A percentile compares a stretch with the other conserved stretches of the same genome.
Evolutionary conservation across 2,329 filamentous ascomycete species (phyloP).

Genomic region (Teratosphaeria viscida): DNA sequence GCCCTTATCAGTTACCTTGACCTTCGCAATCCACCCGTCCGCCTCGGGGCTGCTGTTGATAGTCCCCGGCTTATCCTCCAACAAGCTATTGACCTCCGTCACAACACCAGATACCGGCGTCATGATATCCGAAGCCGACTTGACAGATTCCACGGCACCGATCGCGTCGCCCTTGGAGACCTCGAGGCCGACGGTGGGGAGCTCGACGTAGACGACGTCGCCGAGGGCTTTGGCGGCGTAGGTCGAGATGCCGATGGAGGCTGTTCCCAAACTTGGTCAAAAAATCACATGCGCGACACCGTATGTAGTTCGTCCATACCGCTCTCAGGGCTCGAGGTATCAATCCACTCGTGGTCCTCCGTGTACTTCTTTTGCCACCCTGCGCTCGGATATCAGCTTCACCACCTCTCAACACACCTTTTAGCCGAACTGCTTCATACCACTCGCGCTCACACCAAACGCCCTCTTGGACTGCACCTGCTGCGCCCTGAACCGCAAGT

Average conservation of each 20-base stretch:
- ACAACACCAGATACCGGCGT: constrained; percentile 73
- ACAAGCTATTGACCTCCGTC: constrained; percentile 57
- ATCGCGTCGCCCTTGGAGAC: constrained; percentile 71
- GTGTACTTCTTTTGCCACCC: constrained; percentile 75
- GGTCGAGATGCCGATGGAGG: constrained; percentile 70
- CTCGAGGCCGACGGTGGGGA: constrained; percentile 61
- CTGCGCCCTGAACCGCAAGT: constrained; percentile 15
- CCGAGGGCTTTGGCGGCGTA: constrained; percentile 89
- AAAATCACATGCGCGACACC: not conserved
- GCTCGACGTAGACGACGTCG: constrained; percentile 95
- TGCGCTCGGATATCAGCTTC: constrained; percentile 21
- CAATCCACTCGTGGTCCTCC: constrained; percentile 97
- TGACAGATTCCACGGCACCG: constrained; percentile 94
- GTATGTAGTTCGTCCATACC: constrained; percentile 38
- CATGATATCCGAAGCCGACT: constrained; percentile 96
- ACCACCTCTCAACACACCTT: not conserved
- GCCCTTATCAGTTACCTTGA: constrained; percentile 59
- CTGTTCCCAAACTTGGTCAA: constrained; percentile 27
- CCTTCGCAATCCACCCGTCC: constrained; percentile 88
- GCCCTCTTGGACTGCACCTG: constrained; percentile 8
- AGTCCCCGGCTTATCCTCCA: constrained; percentile 75
- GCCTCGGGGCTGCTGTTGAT: constrained; percentile 88
- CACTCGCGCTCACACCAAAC: constrained; percentile 19
- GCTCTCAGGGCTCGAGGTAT: constrained; percentile 70
- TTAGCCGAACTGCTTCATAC: constrained; percentile 6